Percentiles rank a stretch among this genome's conserved stretches.
These are phyloP conservation scores for Globisporangium radiosum DNA, from an alignment of 352 stramenopile genomes.

Conservation along the genomic window DNA sequence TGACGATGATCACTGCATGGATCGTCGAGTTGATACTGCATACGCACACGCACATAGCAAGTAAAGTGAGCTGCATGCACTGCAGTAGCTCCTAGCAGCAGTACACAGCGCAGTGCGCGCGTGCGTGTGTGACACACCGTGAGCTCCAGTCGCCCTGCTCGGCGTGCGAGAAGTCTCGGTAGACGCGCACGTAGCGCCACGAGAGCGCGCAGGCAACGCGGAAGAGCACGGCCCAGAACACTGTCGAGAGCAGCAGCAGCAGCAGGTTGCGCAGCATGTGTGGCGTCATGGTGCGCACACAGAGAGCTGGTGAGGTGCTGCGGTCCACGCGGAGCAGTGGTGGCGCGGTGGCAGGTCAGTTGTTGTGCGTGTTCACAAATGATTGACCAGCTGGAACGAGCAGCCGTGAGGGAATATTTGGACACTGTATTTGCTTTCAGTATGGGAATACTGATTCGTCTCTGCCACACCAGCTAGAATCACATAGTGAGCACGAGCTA, in stretches of 20 bases:
- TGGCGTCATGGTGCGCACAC: not conserved
- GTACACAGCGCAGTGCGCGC: too few relatives aligned
- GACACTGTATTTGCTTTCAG: too few relatives aligned
- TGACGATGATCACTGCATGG: slow-evolving; percentile 60
- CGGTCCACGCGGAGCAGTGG: not conserved
- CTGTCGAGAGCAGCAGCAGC: slow-evolving; percentile 46
- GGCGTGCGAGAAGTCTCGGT: slow-evolving; percentile 56
- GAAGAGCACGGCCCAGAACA: slow-evolving; percentile 57
- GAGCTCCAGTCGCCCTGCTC: slow-evolving; percentile 81
- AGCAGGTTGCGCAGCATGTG: slow-evolving; percentile 22
- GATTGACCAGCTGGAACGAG: too few relatives aligned
- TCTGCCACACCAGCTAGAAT: too few relatives aligned
- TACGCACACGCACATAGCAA: not conserved
- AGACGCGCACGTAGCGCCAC: slow-evolving; percentile 45
- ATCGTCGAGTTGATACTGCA: slow-evolving; percentile 75
- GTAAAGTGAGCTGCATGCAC: not conserved
- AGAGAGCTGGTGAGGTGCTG: too few relatives aligned
- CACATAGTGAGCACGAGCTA: too few relatives aligned
- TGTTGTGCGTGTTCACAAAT: not conserved
- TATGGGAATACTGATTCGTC: too few relatives aligned
- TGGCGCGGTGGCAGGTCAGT: too few relatives aligned
- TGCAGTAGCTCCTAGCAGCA: not conserved
- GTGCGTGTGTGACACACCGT: slow-evolving; percentile 24
- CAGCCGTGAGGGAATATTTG: too few relatives aligned
- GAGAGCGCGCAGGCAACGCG: slow-evolving; percentile 42